phyloP scores from a whole-genome alignment of 2,329 filamentous ascomycete genomes.

The Pestalotiopsis sp. region DNA sequence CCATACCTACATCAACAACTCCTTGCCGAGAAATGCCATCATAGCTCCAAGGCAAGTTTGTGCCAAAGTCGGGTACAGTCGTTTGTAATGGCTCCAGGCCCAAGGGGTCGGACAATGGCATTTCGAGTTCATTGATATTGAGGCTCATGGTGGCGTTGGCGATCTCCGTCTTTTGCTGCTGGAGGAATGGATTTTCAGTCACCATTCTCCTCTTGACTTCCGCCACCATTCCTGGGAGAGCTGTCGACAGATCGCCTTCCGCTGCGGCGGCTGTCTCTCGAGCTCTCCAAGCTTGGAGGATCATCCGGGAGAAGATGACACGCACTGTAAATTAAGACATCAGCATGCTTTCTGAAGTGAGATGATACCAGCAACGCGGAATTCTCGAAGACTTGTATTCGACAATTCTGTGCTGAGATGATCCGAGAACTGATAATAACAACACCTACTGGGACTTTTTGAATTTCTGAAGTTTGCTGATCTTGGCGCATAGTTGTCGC shows the following conservation, averaged over 20 bases:
- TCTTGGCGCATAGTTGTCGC: conserved; percentile 45
- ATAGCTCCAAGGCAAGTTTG: not conserved
- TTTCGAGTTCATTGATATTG: not conserved
- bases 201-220: not conserved
- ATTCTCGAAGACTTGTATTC: too few relatives aligned
- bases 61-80: not conserved
- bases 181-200: not conserved
- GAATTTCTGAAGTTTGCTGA: conserved; percentile 10
- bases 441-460: not conserved
- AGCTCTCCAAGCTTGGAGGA: conserved; percentile 9
- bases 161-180: not conserved
- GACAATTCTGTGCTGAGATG: too few relatives aligned
- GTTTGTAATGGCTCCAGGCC: not conserved
- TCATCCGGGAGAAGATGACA: not conserved
- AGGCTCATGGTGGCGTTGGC: not conserved
- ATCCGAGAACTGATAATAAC: too few relatives aligned
- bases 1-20: not conserved
- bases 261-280: not conserved
- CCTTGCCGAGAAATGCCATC: not conserved
- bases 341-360: not conserved
- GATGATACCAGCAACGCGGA: too few relatives aligned
- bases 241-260: not conserved
- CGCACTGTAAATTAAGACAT: not conserved
- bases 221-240: not conserved
- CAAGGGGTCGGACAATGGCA: not conserved